Percentiles rank a stretch among this genome's conserved stretches.
These are phyloP conservation scores for Cylindrodendrum hubeiense DNA, from an alignment of 2,329 filamentous ascomycete genomes.

Conservation along the genomic window DNA sequence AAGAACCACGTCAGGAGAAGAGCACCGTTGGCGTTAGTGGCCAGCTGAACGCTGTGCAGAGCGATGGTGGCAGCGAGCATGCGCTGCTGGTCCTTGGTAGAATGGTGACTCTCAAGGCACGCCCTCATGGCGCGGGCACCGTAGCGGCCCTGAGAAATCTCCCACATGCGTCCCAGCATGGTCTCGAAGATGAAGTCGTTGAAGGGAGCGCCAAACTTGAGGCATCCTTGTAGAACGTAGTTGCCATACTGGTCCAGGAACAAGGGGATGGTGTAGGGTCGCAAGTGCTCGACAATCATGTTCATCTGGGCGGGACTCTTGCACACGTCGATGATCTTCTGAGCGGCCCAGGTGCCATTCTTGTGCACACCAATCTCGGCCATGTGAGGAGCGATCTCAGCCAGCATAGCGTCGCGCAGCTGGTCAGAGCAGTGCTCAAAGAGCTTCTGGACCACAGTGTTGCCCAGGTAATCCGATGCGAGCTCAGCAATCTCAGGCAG, in stretches of 20 bases:
- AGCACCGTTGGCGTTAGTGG: slow-evolving; percentile 95
- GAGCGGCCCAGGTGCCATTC: slow-evolving; percentile 98
- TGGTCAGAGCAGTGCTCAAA: slow-evolving; percentile 96
- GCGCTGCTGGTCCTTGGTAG: slow-evolving; percentile 94
- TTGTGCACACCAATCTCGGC: slow-evolving; percentile 98
- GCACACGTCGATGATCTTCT: slow-evolving; percentile 98
- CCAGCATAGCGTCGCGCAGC: slow-evolving; percentile 91
- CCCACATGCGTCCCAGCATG: slow-evolving; percentile 95
- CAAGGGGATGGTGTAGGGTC: slow-evolving; percentile 87
- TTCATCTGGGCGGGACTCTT: slow-evolving; percentile 86
- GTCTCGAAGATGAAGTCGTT: slow-evolving; percentile 99
- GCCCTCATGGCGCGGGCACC: slow-evolving; percentile 96
- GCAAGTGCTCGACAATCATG: slow-evolving; percentile 85
- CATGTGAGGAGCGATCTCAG: slow-evolving; percentile 88
- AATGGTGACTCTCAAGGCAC: slow-evolving; percentile 94
- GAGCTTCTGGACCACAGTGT: slow-evolving; percentile 99
- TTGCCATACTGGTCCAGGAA: slow-evolving; percentile 99
- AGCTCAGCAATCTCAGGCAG: slow-evolving; percentile 96
- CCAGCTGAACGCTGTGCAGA: slow-evolving; percentile 95
- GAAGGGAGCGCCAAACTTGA: slow-evolving; percentile 89
- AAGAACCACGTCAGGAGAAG: slow-evolving; percentile 97
- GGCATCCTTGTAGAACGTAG: slow-evolving; percentile 95
- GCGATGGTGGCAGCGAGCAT: slow-evolving; percentile 95
- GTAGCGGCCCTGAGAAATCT: slow-evolving; percentile 91
- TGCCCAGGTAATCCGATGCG: slow-evolving; percentile 95